Base-by-base conservation (phyloP, 352 stramenopile genomes). In the Peronospora belbahrii region DNA sequence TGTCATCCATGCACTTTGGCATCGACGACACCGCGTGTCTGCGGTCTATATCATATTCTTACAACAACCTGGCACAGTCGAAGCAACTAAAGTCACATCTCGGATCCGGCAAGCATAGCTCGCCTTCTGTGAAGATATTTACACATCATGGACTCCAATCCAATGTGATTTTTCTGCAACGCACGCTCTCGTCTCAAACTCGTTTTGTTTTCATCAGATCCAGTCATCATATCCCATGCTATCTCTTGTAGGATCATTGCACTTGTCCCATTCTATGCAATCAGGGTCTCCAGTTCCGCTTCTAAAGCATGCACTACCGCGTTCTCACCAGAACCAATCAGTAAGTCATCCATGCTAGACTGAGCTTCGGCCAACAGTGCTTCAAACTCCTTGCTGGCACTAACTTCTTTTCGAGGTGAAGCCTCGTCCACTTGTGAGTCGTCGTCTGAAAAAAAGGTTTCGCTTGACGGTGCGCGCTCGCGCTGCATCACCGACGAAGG, bases 381-480 rank as follows among this genome's bases (percentile, higher is more conserved):
- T 62, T 86, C 77, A 39, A 88, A 85, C 45, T 88, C 74, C 35
- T 79, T 74, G 6, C 61, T 57, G 14, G 86, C 83, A 42, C 58
- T 83, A 13, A 24, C 52, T 36, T 77, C 58, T 25, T 48, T 67
- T 10, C 44, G 31, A 23, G 54, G 48, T 4, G 52, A 67, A 23
- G 41, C 31, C 6, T 36, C 27, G 40, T 65, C 58, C 28, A 42
- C 9, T 18, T 62, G 54, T n/a, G 70, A 82, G 4, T 51, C 59
- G 10, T 67, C 65, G 23, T 80, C 71, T 6, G 63, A 80, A 48
- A 60, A 74, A 20, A 68, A 49, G 7, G 67, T 70, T 30, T 78
- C 65, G 11, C 62, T 68, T 2, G 65, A 71, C 3, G 63, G 24
- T 2, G 51, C 46, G 38, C 59, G 65, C 33, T 50, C 44, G 4